Base-by-base conservation (phyloP, 1,139 yeast genomes). In the Meyerozyma guilliermondii region DNA sequence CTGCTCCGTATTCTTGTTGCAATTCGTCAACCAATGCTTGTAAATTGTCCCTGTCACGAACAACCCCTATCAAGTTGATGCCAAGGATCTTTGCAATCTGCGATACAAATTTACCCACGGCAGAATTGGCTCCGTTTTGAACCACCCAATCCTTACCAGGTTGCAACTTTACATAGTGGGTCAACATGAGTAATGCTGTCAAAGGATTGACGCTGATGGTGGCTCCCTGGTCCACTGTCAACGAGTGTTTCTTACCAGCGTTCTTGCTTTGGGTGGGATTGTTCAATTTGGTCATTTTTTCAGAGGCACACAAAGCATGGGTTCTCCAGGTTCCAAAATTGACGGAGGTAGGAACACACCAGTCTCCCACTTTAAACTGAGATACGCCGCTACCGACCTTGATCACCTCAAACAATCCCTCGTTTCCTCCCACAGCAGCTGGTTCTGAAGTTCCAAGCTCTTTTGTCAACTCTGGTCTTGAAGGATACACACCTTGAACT, bases 291-390 rank as follows among this genome's bases (percentile, higher is more conserved):
- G 78, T 70, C 57, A 87, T 71, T 41, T 77, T 68, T 4, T 68
- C 59, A 30, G 71, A 74, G 7, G 60, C 62, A n/a, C 80, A 74
- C 46, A 79, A 59, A 7, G 87, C 85, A 56, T 85, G 92, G 2
- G 95, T 80, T 50, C 96, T 78, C 99, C 99, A 92, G 3, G 98
- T 92, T 30, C 98, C 99, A 50, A 83, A 83, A 56, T 87, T 84
- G 14, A 88, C 84, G 30, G 69, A 65, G n/a, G 78, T 59, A n/a
- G 98, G 97, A 39, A 92, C 77, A 27, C 86, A 89, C 94, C 96
- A 89, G 60, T 92, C 98, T 37, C 97, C 98, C 4, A 70, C 66
- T 42, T 70, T 53, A 42, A 89, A 70, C 1, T 57, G 60, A 10
- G 58, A 51, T n/a, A 74, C 78, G 11, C 58, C 51, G 22, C 68